These are phyloP conservation scores for Microcera coccophila DNA, from an alignment of 2,329 filamentous ascomycete species.

Conservation along the genomic window DNA sequence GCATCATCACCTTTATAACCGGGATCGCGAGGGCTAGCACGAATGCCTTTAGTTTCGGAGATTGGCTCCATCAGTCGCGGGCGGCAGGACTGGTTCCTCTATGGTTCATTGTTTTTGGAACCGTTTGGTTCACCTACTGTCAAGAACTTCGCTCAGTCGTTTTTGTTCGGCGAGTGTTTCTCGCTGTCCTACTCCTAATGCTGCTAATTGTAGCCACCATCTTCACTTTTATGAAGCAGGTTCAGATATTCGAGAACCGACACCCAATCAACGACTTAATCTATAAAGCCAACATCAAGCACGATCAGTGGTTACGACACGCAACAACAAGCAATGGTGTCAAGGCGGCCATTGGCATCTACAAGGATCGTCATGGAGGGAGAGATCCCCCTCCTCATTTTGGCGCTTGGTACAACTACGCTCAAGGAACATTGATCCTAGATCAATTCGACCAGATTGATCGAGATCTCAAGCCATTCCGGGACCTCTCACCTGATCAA, in stretches of 20 bases:
- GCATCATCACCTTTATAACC: conserved; percentile 42
- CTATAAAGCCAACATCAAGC: conserved; percentile 44
- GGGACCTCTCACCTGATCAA: conserved; percentile 64
- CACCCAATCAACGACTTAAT: conserved; percentile 50
- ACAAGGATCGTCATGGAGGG: conserved; percentile 53
- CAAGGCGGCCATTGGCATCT: conserved; percentile 44
- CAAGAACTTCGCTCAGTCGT: conserved; percentile 43
- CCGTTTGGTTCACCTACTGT: conserved; percentile 41
- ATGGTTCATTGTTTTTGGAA: conserved; percentile 38
- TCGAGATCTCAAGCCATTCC: conserved; percentile 71
- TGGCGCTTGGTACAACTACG: conserved; percentile 79
- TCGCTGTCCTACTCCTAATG: conserved; percentile 38
- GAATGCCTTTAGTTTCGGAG: conserved; percentile 38
- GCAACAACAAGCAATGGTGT: conserved; percentile 47
- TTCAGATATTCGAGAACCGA: conserved; percentile 26
- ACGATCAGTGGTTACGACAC: conserved; percentile 47
- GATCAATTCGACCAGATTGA: conserved; percentile 81
- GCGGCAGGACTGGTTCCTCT: conserved; percentile 36
- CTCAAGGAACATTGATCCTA: conserved; percentile 66
- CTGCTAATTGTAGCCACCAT: conserved; percentile 38
- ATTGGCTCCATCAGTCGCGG: conserved; percentile 43
- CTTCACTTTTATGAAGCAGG: conserved; percentile 32
- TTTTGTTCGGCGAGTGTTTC: conserved; percentile 38
- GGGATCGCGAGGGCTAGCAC: conserved; percentile 36
- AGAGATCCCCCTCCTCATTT: conserved; percentile 76